Evolutionary conservation across 768 basidiomycete species (phyloP), one percentile per base, ranked within the genome.

Genomic region (Psilocybe cyanescens): DNA sequence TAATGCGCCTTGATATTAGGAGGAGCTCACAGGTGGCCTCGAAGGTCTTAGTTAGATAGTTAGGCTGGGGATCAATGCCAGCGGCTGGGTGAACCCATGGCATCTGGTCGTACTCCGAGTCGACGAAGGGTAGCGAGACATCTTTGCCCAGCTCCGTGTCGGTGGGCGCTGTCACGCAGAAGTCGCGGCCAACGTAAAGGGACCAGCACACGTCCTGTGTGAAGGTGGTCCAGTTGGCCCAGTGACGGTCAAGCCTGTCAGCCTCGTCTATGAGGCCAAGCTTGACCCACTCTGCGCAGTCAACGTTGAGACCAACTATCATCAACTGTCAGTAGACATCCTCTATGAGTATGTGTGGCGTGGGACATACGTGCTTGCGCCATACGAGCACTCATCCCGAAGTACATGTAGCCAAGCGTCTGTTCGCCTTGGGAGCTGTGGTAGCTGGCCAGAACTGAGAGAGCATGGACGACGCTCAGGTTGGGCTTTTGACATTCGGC

Each of bases 171-270:
- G 81, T 69, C 24, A 86, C 76, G 57, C 79, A 81, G 68, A 82
- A 84, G 55, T 87, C 86, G 17, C 87, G 79, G 7, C 87, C 87
- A n/a, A 87, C 85, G 54, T 87, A 87, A 0, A 88, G 74, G 1
- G 84, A 85, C 87, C 87, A 88, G 55, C 84, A 86, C 4, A 86
- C 82, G 57, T 88, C 86, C 81, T 85, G 84, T 44, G 79, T 75
- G 70, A 84, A 86, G 3, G 81, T 84, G 7, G 81, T 80, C 85
- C 86, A 87, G 66, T 83, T 79, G 0, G 80, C 80, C 86, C 85
- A 87, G 62, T 84, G 80, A 17, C 87, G 82, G 66, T 86, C 85
- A 29, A 81, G 75, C 74, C 79, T 81, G 60, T 85, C 84, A 12
- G 82, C 72, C 30, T 82, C 76, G 24, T 78, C 77, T 61, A 88